A percentile compares a stretch with the other conserved stretches of the same genome.
Conservation (phyloP, 2,329 filamentous ascomycete species). For the Clathrospora elynae region DNA sequence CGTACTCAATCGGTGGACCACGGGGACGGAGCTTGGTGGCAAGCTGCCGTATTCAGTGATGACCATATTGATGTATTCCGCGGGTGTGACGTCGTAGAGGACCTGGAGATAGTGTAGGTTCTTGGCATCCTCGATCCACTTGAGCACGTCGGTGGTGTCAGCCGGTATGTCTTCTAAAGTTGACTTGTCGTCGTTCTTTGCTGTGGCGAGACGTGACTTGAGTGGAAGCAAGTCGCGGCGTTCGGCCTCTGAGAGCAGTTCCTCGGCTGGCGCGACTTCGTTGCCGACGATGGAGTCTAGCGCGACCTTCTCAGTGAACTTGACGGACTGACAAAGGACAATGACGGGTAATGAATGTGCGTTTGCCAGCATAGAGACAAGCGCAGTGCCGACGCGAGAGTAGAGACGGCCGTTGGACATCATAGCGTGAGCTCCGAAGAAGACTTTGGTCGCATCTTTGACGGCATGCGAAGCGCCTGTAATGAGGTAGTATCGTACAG, state of each 20-base stretch:
- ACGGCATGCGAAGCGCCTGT: constrained; percentile 77
- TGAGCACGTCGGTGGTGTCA: constrained; percentile 41
- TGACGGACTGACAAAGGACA: constrained; percentile 91
- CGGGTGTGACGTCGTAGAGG: constrained; percentile 90
- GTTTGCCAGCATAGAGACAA: constrained; percentile 82
- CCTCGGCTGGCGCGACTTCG: constrained; percentile 79
- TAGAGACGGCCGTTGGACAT: constrained; percentile 93
- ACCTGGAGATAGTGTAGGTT: constrained; percentile 69
- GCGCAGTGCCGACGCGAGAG: constrained; percentile 82
- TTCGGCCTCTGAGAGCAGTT: constrained; percentile 56
- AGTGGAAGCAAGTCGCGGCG: constrained; percentile 40
- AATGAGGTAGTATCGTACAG: constrained; percentile 80
- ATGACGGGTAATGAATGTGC: constrained; percentile 79
- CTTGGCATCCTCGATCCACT: constrained; percentile 45
- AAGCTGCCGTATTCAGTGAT: constrained; percentile 89
- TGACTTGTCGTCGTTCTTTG: constrained; percentile 34
- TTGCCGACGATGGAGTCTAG: constrained; percentile 94
- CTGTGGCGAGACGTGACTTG: constrained; percentile 31
- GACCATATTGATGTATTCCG: constrained; percentile 83
- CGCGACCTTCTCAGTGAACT: constrained; percentile 88
- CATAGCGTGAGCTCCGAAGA: constrained; percentile 88
- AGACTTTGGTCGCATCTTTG: constrained; percentile 71
- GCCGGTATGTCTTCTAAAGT: constrained; percentile 23
- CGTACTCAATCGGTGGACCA: constrained; percentile 65
- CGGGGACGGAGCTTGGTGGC: constrained; percentile 82